Evolutionary conservation across 2,329 filamentous ascomycete genomes (phyloP), one percentile per base, ranked within the genome.

Genomic region (Nigrospora osmanthi): DNA sequence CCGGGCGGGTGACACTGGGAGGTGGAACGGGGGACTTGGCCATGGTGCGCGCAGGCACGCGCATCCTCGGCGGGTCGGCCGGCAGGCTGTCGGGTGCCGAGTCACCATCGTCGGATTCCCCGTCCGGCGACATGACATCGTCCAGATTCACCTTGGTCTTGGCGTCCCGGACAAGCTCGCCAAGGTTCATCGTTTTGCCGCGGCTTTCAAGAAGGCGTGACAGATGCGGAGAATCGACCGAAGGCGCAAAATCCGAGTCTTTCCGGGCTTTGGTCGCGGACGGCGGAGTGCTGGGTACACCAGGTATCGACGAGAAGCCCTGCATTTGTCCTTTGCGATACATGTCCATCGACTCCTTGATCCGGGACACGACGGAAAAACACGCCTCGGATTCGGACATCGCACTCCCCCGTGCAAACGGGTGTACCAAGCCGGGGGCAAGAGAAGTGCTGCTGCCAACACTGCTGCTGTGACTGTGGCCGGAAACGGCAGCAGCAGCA

Each of bases 191-290:
- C 48, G 69, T 67, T 53, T 85, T 76, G 32, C 83, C 82, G 57
- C 73, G 76, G 50, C 68, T 73, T 53, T 78, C 71, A 65, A 89
- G 70, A 39, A 87, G 63, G 35, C 74, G 74, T 30, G 85, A 87
- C 16, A 90, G 70, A 62, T 86, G 75, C 13, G 85, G 85, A 14
- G 80, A 78, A 32, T 78, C 73, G 7, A 73, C 61, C 11, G 80
- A 78, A 42, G 72, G 72, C 44, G 73, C 66, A 55, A 81, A 80
- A 36, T 13, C 35, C 35, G 14, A n/a, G 35, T 36, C 35, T 36
- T n/a, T 36, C 35, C 6, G 14, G 35, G 17, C 35, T n/a, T 56
- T 55, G 42, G 63, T 50, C 39, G 61, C 53, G 42, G 44, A 38
- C 35, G 32, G 23, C 19, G 30, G 31, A 30, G 58, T 56, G 37